These are phyloP conservation scores for Phytopythium vexans DNA, from an alignment of 352 stramenopile species.

Conservation along the genomic window DNA sequence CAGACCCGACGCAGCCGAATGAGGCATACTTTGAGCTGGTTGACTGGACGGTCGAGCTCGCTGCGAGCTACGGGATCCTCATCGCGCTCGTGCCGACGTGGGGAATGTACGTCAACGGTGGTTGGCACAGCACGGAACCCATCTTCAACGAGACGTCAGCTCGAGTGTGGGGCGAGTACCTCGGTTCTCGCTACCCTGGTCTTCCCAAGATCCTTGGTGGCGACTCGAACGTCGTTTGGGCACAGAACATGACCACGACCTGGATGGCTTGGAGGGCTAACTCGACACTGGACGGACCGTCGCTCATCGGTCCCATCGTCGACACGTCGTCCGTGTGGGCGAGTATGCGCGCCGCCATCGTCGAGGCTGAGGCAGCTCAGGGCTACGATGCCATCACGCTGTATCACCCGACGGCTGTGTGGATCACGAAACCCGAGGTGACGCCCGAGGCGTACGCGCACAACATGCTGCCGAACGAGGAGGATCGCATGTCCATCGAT, in stretches of 20 bases:
- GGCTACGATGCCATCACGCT: conserved; percentile 15
- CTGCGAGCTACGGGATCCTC: conserved; percentile 16
- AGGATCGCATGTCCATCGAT: conserved; percentile 10
- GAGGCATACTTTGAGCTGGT: too few relatives aligned
- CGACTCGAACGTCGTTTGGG: conserved; percentile 9
- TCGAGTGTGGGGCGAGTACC: conserved; percentile 12
- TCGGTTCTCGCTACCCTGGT: conserved; percentile 16
- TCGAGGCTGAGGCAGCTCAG: conserved; percentile 6
- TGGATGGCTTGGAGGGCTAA: too few relatives aligned
- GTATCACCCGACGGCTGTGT: conserved; percentile 10
- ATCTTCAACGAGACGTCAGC: conserved; percentile 22
- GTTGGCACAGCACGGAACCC: conserved; percentile 6
- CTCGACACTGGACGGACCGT: conserved; percentile 8
- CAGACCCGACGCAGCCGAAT: too few relatives aligned
- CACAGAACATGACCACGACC: conserved; percentile 8
- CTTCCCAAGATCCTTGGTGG: conserved; percentile 17
- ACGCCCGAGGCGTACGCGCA: conserved; percentile 11
- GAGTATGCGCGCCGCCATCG: conserved; percentile 10
- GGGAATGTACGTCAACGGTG: conserved; percentile 17
- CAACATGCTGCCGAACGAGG: conserved; percentile 13
- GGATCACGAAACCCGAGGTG: conserved; percentile 11
- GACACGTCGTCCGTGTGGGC: conserved; percentile 13
- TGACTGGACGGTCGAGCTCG: conserved; percentile 18
- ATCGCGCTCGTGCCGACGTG: conserved; percentile 14
- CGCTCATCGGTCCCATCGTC: conserved; percentile 9